Base-by-base conservation (phyloP, 2,329 filamentous ascomycete genomes). In the Paraconiothyrium brasiliense region DNA sequence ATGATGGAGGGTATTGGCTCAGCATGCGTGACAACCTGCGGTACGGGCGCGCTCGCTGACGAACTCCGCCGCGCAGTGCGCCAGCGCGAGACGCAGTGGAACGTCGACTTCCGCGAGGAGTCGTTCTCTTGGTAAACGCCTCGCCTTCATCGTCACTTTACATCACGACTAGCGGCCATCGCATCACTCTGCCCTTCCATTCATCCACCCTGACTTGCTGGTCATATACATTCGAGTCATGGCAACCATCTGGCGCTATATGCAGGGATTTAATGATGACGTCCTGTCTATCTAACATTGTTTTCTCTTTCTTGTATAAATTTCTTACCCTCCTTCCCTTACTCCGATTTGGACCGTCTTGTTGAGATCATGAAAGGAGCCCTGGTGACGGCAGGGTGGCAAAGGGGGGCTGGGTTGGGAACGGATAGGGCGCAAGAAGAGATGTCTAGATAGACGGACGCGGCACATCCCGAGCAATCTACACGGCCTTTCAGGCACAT, bases 21-120 rank as follows among this genome's bases (percentile, higher is more conserved):
- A 54, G 96, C 97, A 88, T 92, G 88, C 24, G 93, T 98, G 48
- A 90, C 89, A 16, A 91, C 93, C 2, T 94, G 91, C 71, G 92
- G 92, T 14, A 90, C 90, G 4, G 91, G 91, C 56, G 84, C 86
- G 11, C 81, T 94, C 56, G 90, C 89, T 64, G 91, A 94, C 70
- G 91, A 93, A 78, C 90, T 94, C 44, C 83, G 91, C 57, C 82
- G 84, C 57, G 89, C 89, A 13, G 89, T 91, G 49, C 84, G 91
- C 62, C 83, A 83, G 55, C 84, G 88, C 68, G 88, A 92, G 75
- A 84, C 88, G 65, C 79, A 84, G 50, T 88, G 87, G 66, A 87
- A 87, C 62, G 88, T 94, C 58, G 91, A 94, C 73, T 93, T 94
- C 76, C 85, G 91, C 63, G 91, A 94, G 79, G 91, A 94, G 78